Base-by-base conservation (phyloP, 1,284 basidiomycete genomes). In the Papiliotrema laurentii region DNA sequence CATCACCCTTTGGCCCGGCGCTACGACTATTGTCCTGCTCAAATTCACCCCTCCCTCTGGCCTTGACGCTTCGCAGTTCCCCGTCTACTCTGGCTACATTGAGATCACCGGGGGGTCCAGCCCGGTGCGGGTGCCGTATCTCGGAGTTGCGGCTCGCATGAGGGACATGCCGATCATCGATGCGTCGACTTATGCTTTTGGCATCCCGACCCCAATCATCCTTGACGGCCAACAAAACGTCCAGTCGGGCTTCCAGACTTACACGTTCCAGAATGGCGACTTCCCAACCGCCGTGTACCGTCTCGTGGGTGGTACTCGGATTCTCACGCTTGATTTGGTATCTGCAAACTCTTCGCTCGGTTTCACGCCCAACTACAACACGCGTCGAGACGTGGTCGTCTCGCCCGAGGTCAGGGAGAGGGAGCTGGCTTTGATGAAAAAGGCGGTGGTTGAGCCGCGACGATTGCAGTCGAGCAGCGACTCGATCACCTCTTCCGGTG, bases 291-390 rank as follows among this genome's bases (percentile, higher is more conserved):
- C 66, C n/a, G 48, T 66, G 9, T 50, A 27, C 31, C 77, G 79
- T 31, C 72, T 81, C 42, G 75, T 73, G 3, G 83, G 82, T 50
- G 83, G 83, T 18, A 80, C 82, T 1, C 76, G 80, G 2, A 51
- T 70, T 14, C 54, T 84, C 31, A 71, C 75, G 24, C 60, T 77
- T 47, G 78, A 80, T 55, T 68, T 80, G 28, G 75, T 80, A 9
- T 54, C 58, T n/a, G 59, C 74, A 5, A 59, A 67, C 45, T 50
- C 66, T 16, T 59, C 51, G 9, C 57, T 69, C 34, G 58, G 60
- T 11, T 68, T 71, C 51, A 61, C 59, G 9, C 69, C 61, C 47
- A 69, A 58, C 37, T 64, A 63, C 56, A 57, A 47, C 38, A 50
- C 55, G 45, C 66, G 62, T 31, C 48, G 61, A 35, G 40, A 58